Base-by-base conservation (phyloP, 441 rosid genomes). In the Aquilaria agallochum region DNA sequence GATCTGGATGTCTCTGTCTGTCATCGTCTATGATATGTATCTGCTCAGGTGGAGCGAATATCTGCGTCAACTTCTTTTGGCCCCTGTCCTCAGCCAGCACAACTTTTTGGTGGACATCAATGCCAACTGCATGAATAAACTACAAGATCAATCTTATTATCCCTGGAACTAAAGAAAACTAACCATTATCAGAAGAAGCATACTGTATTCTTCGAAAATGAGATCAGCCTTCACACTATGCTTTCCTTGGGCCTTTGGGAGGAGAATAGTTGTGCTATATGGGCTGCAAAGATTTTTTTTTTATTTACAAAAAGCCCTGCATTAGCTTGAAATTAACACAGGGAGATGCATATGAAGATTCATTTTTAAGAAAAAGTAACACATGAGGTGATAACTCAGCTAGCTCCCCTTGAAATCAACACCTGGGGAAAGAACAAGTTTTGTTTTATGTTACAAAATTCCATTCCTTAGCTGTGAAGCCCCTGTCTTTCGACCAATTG, bases 181-280 rank as follows among this genome's bases (percentile, higher is more conserved):
- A 53, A 20, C 45, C 30, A 69, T 32, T 36, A 31, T 52, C 11
- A 12, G 36, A 2, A 36, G 62, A 70, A 56, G 50, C 76, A 66
- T 85, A 89, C 98, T 79, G 87, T 87, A 79, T 66, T 90, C 97
- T 71, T 90, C 97, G n/a, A 87, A 89, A 60, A 94, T 75, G 60
- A 91, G 82, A 79, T 89, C 89, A 53, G 97, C 96, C 77, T 82
- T 91, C 46, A 91, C 67, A 20, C 87, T 94, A 75, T 82, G 72
- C 74, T 87, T 91, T 65, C 76, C 79, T 58, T 66, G 74, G 44
- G 77, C 72, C 55, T 62, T 75, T 42, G 90, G 71, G 61, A 92
- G 9, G 62, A 87, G 74, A 70, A 91, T 64, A 59, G 78, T 74
- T 32, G 74, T 71, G 50, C 70, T 74, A 68, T 94, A 94, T 36